Evolutionary conservation across 2,329 filamentous ascomycete species (phyloP).

Genomic region (Cladosporium oxysporum): DNA sequence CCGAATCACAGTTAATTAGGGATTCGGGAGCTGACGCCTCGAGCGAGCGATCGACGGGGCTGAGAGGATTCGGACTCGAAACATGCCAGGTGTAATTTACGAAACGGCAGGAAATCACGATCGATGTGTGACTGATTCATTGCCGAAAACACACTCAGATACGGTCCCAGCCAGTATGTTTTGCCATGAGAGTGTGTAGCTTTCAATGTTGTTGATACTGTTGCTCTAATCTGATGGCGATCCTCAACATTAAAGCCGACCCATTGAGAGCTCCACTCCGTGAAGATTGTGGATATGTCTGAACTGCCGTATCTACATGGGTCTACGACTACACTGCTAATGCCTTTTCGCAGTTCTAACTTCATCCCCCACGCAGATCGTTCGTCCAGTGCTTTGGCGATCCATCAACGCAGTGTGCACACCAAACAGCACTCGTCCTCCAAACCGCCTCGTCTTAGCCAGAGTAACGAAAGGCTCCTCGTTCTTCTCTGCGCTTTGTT

Average conservation of each 20-base stretch:
- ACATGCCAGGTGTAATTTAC: neutral
- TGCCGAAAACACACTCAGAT: neutral
- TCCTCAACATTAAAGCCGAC: neutral
- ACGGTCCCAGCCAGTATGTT: neutral
- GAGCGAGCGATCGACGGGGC: neutral
- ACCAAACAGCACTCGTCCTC: conserved; percentile 87
- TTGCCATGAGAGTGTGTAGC: neutral
- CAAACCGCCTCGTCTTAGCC: conserved; percentile 79
- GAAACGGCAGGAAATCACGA: neutral
- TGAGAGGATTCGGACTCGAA: neutral
- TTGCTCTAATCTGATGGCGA: neutral
- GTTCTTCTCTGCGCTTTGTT: conserved; percentile 72
- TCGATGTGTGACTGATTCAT: neutral
- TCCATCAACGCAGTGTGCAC: conserved; percentile 58
- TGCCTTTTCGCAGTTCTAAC: conserved; percentile 21
- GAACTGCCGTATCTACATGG: neutral
- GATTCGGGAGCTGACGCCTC: neutral
- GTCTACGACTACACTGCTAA: neutral
- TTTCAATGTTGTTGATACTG: neutral
- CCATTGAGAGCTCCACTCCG: neutral
- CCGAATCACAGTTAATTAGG: neutral
- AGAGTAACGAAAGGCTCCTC: conserved; percentile 88
- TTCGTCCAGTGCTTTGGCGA: conserved; percentile 8
- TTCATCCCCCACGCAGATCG: conserved; percentile 25
- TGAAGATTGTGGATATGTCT: neutral